These are phyloP conservation scores for Aureobasidium namibiae DNA, from an alignment of 2,329 filamentous ascomycete genomes.

Conservation along the genomic window DNA sequence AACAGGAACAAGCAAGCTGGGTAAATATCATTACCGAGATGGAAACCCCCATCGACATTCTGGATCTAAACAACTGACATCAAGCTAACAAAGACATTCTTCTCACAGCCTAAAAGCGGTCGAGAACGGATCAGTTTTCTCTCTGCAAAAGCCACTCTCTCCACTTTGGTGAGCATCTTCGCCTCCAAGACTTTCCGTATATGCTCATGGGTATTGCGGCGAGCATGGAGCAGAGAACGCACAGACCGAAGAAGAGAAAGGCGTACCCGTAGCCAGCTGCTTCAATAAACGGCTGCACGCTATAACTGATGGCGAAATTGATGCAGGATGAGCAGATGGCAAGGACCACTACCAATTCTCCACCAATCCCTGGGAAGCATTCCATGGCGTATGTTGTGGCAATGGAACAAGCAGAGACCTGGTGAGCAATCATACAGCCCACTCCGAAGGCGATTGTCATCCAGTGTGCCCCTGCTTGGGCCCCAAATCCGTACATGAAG, in stretches of 20 bases:
- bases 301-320: constrained; percentile 32
- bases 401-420: constrained; percentile 32
- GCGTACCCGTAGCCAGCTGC: constrained; percentile 23
- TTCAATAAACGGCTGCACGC: constrained; percentile 33
- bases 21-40: background rate
- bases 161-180: constrained; percentile 16
- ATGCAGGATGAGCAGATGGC: constrained; percentile 22
- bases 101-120: background rate
- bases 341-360: constrained; percentile 25
- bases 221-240: constrained; percentile 22
- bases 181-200: constrained; percentile 29
- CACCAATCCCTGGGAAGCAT: constrained; percentile 26
- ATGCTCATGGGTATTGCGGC: constrained; percentile 25
- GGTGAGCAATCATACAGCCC: constrained; percentile 34
- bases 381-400: constrained; percentile 37
- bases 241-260: constrained; percentile 30
- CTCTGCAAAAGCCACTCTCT: constrained; percentile 14
- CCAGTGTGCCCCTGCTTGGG: constrained; percentile 27
- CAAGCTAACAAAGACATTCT: background rate
- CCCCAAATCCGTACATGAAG: constrained; percentile 33
- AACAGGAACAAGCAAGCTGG: background rate
- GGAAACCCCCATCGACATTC: background rate
- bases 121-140: constrained; percentile 3
- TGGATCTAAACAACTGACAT: background rate
- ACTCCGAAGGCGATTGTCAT: constrained; percentile 29